Conservation (phyloP, 2,329 filamentous ascomycete species). For the Alternaria incomplexa region DNA sequence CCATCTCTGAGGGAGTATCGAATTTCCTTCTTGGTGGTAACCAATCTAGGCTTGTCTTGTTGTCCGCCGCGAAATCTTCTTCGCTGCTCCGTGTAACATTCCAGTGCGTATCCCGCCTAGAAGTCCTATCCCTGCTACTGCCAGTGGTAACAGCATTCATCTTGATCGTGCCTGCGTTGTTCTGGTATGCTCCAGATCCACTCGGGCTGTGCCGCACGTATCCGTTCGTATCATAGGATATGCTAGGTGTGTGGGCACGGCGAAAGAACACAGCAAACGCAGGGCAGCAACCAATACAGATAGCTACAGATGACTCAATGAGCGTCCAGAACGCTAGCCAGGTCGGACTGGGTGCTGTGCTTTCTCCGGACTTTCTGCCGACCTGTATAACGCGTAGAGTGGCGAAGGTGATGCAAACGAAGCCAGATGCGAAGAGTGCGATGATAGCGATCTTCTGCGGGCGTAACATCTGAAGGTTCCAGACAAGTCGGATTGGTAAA, state of each 20-base stretch:
- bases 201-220: slow-evolving; percentile 16
- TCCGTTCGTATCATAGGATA: slow-evolving; percentile 15
- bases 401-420: slow-evolving; percentile 31
- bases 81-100: slow-evolving; percentile 18
- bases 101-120: slow-evolving; percentile 4
- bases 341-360: slow-evolving; percentile 30
- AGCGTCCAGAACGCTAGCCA: slow-evolving; percentile 48
- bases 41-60: slow-evolving; percentile 1
- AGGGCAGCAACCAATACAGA: slow-evolving; percentile 33
- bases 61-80: slow-evolving; percentile 15
- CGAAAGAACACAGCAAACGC: slow-evolving; percentile 26
- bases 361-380: slow-evolving; percentile 21
- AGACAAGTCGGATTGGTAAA: slow-evolving; percentile 46
- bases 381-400: slow-evolving; percentile 41
- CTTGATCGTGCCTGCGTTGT: background rate
- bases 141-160: background rate
- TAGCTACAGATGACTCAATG: slow-evolving; percentile 41
- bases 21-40: background rate
- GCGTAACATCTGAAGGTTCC: slow-evolving; percentile 42
- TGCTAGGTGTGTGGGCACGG: slow-evolving; percentile 5
- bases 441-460: slow-evolving; percentile 45
- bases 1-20: background rate
- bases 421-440: slow-evolving; percentile 29
- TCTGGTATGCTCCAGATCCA: background rate
- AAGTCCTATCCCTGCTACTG: background rate